Percentiles rank a stretch among this genome's conserved stretches.
Evolutionary conservation across 2,329 filamentous ascomycete genomes (phyloP).

Genomic region (Tolypocladium album): DNA sequence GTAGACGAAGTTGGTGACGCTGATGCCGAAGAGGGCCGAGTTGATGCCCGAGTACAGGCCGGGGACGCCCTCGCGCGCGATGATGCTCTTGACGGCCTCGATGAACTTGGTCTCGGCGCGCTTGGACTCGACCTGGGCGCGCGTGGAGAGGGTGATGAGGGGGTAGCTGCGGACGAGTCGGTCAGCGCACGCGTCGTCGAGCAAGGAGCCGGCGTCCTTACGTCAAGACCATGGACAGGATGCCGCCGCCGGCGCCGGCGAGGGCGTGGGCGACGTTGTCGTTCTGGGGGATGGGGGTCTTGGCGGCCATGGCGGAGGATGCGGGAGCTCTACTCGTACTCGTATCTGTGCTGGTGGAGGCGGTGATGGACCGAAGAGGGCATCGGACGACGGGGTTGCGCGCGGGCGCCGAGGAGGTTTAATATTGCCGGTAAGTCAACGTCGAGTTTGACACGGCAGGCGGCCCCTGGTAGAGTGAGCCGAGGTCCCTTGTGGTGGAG

Average conservation of each 20-base stretch:
- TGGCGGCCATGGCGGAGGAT: slow-evolving; percentile 27
- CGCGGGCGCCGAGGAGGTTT: not conserved
- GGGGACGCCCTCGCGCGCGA: slow-evolving; percentile 79
- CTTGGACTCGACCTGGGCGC: slow-evolving; percentile 95
- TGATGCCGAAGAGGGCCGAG: slow-evolving; percentile 93
- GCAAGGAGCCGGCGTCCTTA: slow-evolving; percentile 28
- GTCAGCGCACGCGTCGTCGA: not conserved
- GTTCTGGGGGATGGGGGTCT: slow-evolving; percentile 66
- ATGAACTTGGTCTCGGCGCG: slow-evolving; percentile 78
- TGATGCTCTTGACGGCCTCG: slow-evolving; percentile 72
- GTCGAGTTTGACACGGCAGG: too few relatives aligned
- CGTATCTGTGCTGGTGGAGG: not conserved
- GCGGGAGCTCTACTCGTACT: too few relatives aligned
- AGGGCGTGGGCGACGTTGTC: slow-evolving; percentile 96
- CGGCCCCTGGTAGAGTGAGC: not conserved
- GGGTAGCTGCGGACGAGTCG: slow-evolving; percentile 57
- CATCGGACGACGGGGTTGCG: not conserved
- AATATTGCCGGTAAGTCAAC: not conserved
- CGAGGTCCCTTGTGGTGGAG: not conserved
- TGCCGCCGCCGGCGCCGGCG: slow-evolving; percentile 83
- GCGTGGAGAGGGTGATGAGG: slow-evolving; percentile 91
- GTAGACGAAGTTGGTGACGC: slow-evolving; percentile 98
- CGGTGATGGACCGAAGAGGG: not conserved
- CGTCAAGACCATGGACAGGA: slow-evolving; percentile 93
- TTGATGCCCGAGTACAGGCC: slow-evolving; percentile 91